Percentiles rank a stretch among this genome's conserved stretches.
Conservation (phyloP, 1,139 yeast genomes). For the Hyphopichia buzzinii region DNA sequence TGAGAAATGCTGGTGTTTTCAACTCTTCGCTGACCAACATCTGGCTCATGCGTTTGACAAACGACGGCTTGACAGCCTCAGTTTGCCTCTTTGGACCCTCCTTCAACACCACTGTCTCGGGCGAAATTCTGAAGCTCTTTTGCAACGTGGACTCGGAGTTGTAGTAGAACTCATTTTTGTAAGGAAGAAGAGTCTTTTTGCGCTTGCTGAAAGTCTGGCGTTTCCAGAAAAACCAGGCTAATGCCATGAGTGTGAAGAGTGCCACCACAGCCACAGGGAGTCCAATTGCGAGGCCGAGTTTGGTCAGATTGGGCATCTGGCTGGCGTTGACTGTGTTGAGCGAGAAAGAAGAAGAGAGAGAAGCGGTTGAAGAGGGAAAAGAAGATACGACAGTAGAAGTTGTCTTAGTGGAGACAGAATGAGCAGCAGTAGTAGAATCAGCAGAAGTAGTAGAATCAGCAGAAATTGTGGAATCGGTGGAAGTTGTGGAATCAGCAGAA, state of each 20-base stretch:
- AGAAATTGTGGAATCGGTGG: no score
- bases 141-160: background rate
- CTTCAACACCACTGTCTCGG: background rate
- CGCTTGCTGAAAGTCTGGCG: conserved; percentile 14
- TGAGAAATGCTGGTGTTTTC: conserved; percentile 33
- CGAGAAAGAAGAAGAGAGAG: no score
- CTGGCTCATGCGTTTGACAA: conserved; percentile 3
- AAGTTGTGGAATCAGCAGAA: no score
- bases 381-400: no score
- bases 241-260: conserved; percentile 22
- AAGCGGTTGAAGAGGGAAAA: no score
- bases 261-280: conserved; percentile 39
- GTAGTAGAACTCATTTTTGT: conserved; percentile 7
- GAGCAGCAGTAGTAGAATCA: no score
- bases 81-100: no score
- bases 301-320: no score
- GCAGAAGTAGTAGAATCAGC: no score
- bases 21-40: background rate
- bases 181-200: conserved; percentile 10
- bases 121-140: background rate
- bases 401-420: no score
- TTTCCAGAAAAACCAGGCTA: conserved; percentile 20
- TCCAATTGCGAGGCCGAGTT: conserved; percentile 42
- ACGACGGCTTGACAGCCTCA: conserved; percentile 3
- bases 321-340: no score